phyloP scores from a whole-genome alignment of 169 alveolate species.

The Plasmodium billcollinsi region DNA sequence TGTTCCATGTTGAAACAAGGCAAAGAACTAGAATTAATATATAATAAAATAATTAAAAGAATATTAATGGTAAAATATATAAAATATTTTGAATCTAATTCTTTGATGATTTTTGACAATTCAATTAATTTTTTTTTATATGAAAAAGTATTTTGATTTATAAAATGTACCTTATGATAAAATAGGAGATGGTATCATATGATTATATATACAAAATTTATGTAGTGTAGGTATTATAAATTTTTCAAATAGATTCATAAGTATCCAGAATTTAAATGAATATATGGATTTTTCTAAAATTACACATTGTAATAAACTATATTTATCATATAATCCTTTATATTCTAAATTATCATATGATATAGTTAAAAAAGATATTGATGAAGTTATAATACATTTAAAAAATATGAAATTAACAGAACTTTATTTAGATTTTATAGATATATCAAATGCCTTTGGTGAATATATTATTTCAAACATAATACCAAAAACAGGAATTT shows the following conservation, averaged over 20 bases:
- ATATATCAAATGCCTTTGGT: slow-evolving; percentile 21
- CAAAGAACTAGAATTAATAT: slow-evolving; percentile 5
- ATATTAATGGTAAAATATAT: slow-evolving; percentile 30
- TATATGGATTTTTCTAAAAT: slow-evolving; percentile 39
- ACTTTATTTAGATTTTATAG: slow-evolving; percentile 49
- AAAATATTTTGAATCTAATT: slow-evolving; percentile 30
- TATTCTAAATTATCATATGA: slow-evolving; percentile 20
- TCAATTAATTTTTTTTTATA: slow-evolving; percentile 39
- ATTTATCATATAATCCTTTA: slow-evolving; percentile 41
- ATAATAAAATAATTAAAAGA: slow-evolving; percentile 35
- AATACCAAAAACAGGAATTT: slow-evolving; percentile 22
- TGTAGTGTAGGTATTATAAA: slow-evolving; percentile 8
- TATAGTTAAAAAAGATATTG: slow-evolving; percentile 27
- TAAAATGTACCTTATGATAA: slow-evolving; percentile 41
- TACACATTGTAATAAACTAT: slow-evolving; percentile 22
- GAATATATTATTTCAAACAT: slow-evolving; percentile 54
- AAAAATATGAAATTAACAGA: slow-evolving; percentile 36
- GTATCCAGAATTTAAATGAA: slow-evolving; percentile 22
- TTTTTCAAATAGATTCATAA: slow-evolving; percentile 52
- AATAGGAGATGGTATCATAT: slow-evolving; percentile 50
- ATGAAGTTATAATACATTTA: slow-evolving; percentile 14
- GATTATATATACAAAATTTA: not conserved
- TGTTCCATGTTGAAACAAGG: slow-evolving; percentile 22
- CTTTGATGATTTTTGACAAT: slow-evolving; percentile 21
- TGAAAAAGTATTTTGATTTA: slow-evolving; percentile 48